Evolutionary conservation across 2,329 filamentous ascomycete genomes (phyloP).

Genomic region (Botrytis fabae): DNA sequence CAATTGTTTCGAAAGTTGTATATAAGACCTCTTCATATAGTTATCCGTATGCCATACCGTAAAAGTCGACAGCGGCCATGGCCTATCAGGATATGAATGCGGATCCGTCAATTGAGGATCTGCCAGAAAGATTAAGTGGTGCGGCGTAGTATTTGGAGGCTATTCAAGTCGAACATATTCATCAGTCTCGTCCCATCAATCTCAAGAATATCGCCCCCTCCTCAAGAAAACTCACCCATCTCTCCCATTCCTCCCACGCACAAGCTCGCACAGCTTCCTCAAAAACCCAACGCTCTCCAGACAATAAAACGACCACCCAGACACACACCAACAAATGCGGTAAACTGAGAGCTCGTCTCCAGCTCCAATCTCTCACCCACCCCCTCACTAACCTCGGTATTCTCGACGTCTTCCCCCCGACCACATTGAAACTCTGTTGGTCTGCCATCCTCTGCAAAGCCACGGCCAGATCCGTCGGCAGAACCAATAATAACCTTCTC

Average conservation of each 20-base stretch:
- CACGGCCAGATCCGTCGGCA: conserved; percentile 32
- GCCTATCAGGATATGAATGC: conserved; percentile 71
- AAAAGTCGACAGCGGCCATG: conserved; percentile 67
- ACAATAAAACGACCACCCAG: conserved; percentile 78
- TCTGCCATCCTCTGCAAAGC: conserved; percentile 34
- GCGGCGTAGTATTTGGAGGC: conserved; percentile 76
- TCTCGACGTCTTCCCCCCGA: conserved; percentile 27
- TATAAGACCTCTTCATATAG: conserved; percentile 82
- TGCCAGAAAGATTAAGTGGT: conserved; percentile 68
- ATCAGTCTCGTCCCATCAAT: conserved; percentile 30
- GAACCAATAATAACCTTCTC: conserved; percentile 31
- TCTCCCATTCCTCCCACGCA: conserved; percentile 85
- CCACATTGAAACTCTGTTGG: conserved; percentile 23
- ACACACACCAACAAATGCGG: conserved; percentile 66
- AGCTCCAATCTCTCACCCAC: conserved; percentile 47
- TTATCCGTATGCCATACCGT: conserved; percentile 80
- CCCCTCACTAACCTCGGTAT: conserved; percentile 29
- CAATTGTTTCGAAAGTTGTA: conserved; percentile 71
- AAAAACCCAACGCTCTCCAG: conserved; percentile 83
- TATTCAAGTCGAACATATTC: conserved; percentile 42
- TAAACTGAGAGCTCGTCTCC: conserved; percentile 58
- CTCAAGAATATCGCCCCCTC: background rate
- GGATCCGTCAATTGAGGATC: conserved; percentile 75
- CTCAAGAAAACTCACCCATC: conserved; percentile 66
- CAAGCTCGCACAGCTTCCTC: conserved; percentile 69